Conservation (phyloP, 495 filamentous ascomycete species). For the Aspergillus sparsus region DNA sequence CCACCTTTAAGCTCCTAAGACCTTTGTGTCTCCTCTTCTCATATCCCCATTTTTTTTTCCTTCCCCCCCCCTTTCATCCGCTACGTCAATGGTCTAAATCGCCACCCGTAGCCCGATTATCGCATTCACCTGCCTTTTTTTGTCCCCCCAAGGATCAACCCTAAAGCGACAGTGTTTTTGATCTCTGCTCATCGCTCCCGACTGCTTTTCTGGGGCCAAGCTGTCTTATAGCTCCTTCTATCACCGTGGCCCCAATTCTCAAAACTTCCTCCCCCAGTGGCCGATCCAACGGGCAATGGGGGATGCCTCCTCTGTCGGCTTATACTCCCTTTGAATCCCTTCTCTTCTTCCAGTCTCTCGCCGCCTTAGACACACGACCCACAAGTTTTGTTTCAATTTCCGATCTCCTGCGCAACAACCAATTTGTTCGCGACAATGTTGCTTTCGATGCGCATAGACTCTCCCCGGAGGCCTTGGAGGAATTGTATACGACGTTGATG, state of each 20-base stretch:
- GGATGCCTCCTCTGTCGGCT: constrained; percentile 57
- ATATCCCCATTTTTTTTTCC: not conserved
- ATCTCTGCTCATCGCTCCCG: not conserved
- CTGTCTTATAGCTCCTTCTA: constrained; percentile 20
- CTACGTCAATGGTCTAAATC: constrained; percentile 27
- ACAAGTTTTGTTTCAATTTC: constrained; percentile 73
- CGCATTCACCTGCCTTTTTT: constrained; percentile 4
- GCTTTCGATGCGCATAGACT: constrained; percentile 72
- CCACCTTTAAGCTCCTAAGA: not conserved
- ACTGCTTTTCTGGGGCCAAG: constrained; percentile 17
- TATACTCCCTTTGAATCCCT: constrained; percentile 89
- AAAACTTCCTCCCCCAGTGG: constrained; percentile 41
- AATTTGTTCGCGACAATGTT: constrained; percentile 63
- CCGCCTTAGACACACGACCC: constrained; percentile 61
- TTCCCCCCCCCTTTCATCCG: constrained; percentile 13
- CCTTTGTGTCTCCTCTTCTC: constrained; percentile 14
- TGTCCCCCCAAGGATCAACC: constrained; percentile 10
- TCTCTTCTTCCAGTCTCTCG: constrained; percentile 84
- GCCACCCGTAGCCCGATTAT: constrained; percentile 14
- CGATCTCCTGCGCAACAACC: constrained; percentile 67
- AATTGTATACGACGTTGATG: constrained; percentile 73
- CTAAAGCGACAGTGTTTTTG: not conserved
- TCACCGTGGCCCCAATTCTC: constrained; percentile 49
- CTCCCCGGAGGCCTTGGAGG: constrained; percentile 73
- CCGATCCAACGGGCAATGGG: constrained; percentile 50